Evolutionary conservation across 441 rosid species (phyloP).

Genomic region (Populus hybrid): DNA sequence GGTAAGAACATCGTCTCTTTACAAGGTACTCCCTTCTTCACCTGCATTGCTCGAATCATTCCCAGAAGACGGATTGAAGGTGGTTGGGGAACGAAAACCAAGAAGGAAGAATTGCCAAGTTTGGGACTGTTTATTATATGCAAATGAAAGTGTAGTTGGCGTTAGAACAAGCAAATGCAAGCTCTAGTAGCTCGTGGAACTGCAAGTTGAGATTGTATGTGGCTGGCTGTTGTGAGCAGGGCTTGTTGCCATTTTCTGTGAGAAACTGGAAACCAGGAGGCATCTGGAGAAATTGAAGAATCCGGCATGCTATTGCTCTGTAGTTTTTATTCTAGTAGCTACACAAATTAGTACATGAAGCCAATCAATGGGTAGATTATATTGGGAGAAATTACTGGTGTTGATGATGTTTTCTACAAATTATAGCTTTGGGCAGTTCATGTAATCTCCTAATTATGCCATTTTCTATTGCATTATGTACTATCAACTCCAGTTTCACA

Average conservation of each 20-base stretch:
- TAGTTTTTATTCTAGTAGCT: not conserved
- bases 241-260: too few relatives aligned
- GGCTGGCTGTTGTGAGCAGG: too few relatives aligned
- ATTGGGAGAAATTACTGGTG: not conserved
- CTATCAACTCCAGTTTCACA: too few relatives aligned
- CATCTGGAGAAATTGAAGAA: not conserved
- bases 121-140: constrained; percentile 14
- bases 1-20: too few relatives aligned
- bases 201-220: too few relatives aligned
- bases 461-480: not conserved
- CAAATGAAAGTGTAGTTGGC: constrained; percentile 68
- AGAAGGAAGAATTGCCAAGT: too few relatives aligned
- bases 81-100: too few relatives aligned
- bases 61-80: too few relatives aligned
- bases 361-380: not conserved
- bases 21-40: too few relatives aligned
- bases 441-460: not conserved
- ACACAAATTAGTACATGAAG: not conserved
- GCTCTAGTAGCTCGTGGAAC: constrained; percentile 36
- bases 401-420: not conserved
- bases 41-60: too few relatives aligned
- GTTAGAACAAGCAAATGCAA: constrained; percentile 81
- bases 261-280: not conserved
- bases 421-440: not conserved
- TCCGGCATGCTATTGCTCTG: not conserved